These are phyloP conservation scores for Mycogone perniciosa DNA, from an alignment of 2,329 filamentous ascomycete genomes.

Conservation along the genomic window DNA sequence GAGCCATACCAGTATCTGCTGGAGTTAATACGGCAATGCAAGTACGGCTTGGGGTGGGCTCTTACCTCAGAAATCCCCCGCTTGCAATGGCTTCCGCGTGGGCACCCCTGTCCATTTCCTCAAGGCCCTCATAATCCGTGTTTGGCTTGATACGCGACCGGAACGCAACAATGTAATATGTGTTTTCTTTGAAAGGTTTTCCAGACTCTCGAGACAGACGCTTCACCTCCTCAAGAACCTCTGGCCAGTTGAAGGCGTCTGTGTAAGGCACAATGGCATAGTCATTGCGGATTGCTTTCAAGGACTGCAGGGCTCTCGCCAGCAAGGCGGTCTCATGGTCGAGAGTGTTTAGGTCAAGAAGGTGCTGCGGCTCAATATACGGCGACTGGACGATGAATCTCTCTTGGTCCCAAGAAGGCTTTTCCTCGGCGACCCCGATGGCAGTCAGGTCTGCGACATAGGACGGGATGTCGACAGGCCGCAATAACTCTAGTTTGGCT, in stretches of 20 bases:
- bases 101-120: slow-evolving; percentile 67
- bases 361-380: slow-evolving; percentile 64
- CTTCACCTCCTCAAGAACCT: slow-evolving; percentile 54
- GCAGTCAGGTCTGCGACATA: slow-evolving; percentile 21
- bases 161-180: slow-evolving; percentile 83
- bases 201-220: slow-evolving; percentile 41
- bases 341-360: slow-evolving; percentile 64
- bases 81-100: slow-evolving; percentile 73
- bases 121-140: slow-evolving; percentile 62
- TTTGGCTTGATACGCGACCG: slow-evolving; percentile 63
- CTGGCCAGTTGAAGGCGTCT: slow-evolving; percentile 70
- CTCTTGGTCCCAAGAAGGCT: slow-evolving; percentile 13
- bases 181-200: slow-evolving; percentile 51
- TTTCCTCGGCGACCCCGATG: slow-evolving; percentile 22
- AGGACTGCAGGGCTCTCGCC: slow-evolving; percentile 60
- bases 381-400: slow-evolving; percentile 61
- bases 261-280: slow-evolving; percentile 73
- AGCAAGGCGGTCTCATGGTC: slow-evolving; percentile 61
- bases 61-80: slow-evolving; percentile 75
- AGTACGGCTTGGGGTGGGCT: background rate
- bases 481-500: slow-evolving; percentile 19
- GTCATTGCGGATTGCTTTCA: slow-evolving; percentile 57
- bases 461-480: slow-evolving; percentile 18
- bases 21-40: slow-evolving; percentile 14
- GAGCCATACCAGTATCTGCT: slow-evolving; percentile 79